Evolutionary conservation across 1,284 basidiomycete species (phyloP).

Genomic region (Ustilago vetiveriae): DNA sequence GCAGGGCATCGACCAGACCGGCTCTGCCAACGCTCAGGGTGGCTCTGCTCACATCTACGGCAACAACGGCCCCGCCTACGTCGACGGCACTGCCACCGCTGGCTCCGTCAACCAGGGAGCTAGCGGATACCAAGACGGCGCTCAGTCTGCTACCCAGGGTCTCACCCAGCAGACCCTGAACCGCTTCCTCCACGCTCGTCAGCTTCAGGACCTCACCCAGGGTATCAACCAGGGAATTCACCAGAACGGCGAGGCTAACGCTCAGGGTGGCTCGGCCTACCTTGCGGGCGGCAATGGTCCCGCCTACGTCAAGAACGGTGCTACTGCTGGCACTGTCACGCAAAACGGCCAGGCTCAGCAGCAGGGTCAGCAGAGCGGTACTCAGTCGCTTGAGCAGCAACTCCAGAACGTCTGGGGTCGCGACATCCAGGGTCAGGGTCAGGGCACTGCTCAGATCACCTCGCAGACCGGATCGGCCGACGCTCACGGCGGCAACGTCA

Average conservation of each 20-base stretch:
- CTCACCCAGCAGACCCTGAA: constrained; percentile 16
- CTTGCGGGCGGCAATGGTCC: constrained; percentile 24
- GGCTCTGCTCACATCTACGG: constrained; percentile 26
- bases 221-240: constrained; percentile 36
- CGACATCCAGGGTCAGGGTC: constrained; percentile 27
- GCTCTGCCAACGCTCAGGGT: constrained; percentile 23
- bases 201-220: constrained; percentile 24
- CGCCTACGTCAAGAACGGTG: constrained; percentile 21
- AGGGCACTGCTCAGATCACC: constrained; percentile 24
- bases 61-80: constrained; percentile 18
- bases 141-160: constrained; percentile 36
- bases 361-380: constrained; percentile 35
- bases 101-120: constrained; percentile 26
- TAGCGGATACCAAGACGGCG: constrained; percentile 18
- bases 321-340: constrained; percentile 21
- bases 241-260: constrained; percentile 29
- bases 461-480: constrained; percentile 27
- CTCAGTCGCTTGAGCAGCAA: constrained; percentile 23
- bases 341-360: constrained; percentile 29
- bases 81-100: constrained; percentile 23
- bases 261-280: constrained; percentile 29
- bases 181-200: constrained; percentile 21
- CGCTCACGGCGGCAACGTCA: constrained; percentile 21
- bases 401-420: constrained; percentile 27
- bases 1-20: constrained; percentile 30